These are phyloP conservation scores for Microcyclospora pomicola DNA, from an alignment of 2,329 filamentous ascomycete genomes.

Conservation along the genomic window DNA sequence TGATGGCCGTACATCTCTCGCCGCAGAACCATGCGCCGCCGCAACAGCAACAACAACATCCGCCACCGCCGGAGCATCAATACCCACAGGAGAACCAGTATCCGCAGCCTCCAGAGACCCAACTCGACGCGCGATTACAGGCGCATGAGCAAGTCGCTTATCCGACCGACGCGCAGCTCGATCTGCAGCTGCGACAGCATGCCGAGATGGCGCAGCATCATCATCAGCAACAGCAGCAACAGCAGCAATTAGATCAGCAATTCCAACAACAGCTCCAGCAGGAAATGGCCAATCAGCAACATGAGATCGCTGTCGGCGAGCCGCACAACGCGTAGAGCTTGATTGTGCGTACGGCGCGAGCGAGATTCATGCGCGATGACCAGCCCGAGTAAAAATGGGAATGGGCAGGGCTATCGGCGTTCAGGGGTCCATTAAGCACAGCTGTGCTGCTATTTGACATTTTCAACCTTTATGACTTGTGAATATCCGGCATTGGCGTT, in stretches of 20 bases:
- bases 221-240: neutral
- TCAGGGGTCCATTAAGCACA: no score
- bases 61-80: neutral
- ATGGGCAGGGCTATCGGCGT: no score
- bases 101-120: neutral
- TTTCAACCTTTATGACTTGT: no score
- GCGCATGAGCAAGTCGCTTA: neutral
- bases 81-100: constrained; percentile 3
- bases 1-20: neutral
- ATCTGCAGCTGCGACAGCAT: no score
- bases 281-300: neutral
- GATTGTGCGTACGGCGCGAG: no score
- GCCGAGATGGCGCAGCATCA: neutral
- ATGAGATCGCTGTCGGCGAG: no score
- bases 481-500: no score
- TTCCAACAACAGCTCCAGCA: constrained; percentile 2
- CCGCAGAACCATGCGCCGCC: neutral
- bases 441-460: no score
- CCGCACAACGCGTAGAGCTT: no score
- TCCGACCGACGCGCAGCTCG: no score
- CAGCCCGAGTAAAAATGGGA: no score
- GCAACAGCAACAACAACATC: constrained; percentile 1
- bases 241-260: constrained; percentile 1
- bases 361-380: no score
- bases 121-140: constrained; percentile 1